Percentiles rank a stretch among this genome's conserved stretches.
Evolutionary conservation across 2,329 filamentous ascomycete species (phyloP).

Genomic region (Botryosphaeria dothidea): DNA sequence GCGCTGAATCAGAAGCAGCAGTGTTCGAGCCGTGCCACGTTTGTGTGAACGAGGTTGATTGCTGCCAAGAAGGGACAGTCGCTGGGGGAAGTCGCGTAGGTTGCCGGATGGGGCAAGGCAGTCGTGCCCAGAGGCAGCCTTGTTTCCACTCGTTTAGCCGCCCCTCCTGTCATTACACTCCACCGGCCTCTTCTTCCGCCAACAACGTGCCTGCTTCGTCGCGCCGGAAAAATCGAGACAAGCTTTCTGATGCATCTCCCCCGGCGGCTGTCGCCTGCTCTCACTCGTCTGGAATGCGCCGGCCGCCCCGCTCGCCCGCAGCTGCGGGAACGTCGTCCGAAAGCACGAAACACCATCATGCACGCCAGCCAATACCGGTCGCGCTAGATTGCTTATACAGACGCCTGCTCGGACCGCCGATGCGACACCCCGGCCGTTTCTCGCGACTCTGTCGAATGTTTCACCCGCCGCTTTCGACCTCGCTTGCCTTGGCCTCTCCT

Average conservation of each 20-base stretch:
- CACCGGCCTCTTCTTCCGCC: conserved; percentile 2
- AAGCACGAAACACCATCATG: background rate
- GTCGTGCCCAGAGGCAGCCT: background rate
- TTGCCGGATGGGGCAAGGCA: background rate
- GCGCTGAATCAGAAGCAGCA: background rate
- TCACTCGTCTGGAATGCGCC: background rate
- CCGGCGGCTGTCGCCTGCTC: background rate
- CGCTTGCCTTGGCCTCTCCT: background rate
- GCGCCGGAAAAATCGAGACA: background rate
- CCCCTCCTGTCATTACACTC: conserved; percentile 3
- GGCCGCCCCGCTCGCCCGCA: background rate
- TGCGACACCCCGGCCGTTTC: conserved; percentile 6
- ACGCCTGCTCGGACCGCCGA: conserved; percentile 2
- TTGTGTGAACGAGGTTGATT: conserved; percentile 13
- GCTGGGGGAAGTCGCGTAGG: background rate
- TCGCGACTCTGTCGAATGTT: background rate
- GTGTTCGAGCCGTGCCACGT: background rate
- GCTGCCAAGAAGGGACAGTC: background rate
- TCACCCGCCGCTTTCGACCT: background rate
- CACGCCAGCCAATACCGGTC: conserved; percentile 1
- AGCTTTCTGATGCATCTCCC: background rate
- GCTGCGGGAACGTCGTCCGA: background rate
- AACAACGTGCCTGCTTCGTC: background rate
- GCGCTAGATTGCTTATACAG: conserved; percentile 8
- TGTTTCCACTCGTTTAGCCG: conserved; percentile 7